Evolutionary conservation across 169 alveolate species (phyloP).

Genomic region (Theileria parva): DNA sequence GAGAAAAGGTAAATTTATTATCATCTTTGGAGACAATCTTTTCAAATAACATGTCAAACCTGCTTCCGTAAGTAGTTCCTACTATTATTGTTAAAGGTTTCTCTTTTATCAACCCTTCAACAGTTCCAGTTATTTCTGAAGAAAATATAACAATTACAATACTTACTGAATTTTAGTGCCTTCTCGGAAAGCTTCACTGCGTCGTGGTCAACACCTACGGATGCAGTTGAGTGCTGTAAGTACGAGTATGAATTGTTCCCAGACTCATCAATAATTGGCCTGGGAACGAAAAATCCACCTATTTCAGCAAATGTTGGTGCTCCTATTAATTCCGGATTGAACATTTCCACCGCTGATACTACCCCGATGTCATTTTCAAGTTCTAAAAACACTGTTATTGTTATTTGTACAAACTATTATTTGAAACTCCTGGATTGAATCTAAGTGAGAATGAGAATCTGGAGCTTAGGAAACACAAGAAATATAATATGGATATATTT

Average conservation of each 20-base stretch:
- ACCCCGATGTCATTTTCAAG: background rate
- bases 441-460: background rate
- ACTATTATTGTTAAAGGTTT: constrained; percentile 74
- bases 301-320: constrained; percentile 43
- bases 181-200: constrained; percentile 21
- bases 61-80: constrained; percentile 71
- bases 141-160: background rate
- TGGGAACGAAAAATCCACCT: constrained; percentile 56
- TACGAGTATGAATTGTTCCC: constrained; percentile 48
- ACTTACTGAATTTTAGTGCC: constrained; percentile 14
- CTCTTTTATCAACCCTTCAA: constrained; percentile 56
- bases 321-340: background rate
- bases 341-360: background rate
- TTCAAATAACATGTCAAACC: constrained; percentile 70
- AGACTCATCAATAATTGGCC: constrained; percentile 24
- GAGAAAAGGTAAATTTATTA: constrained; percentile 58
- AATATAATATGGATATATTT: background rate
- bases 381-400: background rate
- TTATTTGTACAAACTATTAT: background rate
- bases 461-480: background rate
- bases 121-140: constrained; percentile 64
- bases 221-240: constrained; percentile 42
- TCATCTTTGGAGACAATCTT: constrained; percentile 25
- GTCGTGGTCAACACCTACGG: constrained; percentile 47
- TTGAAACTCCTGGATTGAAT: background rate